Evolutionary conservation across 192 early-diverging fungal species (phyloP), one percentile per base, ranked within the genome.

Genomic region (Linnemannia hyalina): DNA sequence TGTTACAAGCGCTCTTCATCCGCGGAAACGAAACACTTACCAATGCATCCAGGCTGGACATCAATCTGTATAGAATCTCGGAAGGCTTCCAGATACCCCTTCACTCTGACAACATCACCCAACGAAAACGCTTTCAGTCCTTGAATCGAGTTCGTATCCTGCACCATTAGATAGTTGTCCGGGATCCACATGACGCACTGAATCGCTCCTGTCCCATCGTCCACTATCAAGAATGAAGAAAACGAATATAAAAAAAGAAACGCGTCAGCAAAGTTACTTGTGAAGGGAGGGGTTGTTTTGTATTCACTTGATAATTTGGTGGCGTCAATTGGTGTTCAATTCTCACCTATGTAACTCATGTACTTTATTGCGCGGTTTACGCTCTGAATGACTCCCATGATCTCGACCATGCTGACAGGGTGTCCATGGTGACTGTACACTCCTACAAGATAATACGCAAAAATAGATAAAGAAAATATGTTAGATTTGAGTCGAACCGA

Each of bases 181-280:
- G 84, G 84, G n/a, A 86, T 81, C 84, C 84, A 86, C 55, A 81
- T 74, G 35, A 86, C 57, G 26, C 78, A 80, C 23, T 68, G 84
- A 8, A 86, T 68, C 20, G 60, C 72, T 16, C 76, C 84, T 35
- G 78, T 81, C 9, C 84, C 84, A 47, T 86, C 84, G 70, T 86
- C 84, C 75, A 86, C 84, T 86, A 55, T 3, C 1, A 0, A 42
- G 29, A 29, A 26, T 22, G 7, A 13, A 44, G 16, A 41, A 4
- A 36, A 36, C 46, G 13, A 6, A 42, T 23, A 38, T 57, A 13
- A 26, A 55, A 10, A 55, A 11, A 20, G 18, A 42, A 15, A 6
- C 10, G 60, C 23, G 20, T 52, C 20, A 52, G 49, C 18, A 18
- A 18, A 36, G 57, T 11, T 41, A n/a, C 75, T 36, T 41, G 60